phyloP scores from a whole-genome alignment of 164 flowering plant species.

The Aristolochia contorta region DNA sequence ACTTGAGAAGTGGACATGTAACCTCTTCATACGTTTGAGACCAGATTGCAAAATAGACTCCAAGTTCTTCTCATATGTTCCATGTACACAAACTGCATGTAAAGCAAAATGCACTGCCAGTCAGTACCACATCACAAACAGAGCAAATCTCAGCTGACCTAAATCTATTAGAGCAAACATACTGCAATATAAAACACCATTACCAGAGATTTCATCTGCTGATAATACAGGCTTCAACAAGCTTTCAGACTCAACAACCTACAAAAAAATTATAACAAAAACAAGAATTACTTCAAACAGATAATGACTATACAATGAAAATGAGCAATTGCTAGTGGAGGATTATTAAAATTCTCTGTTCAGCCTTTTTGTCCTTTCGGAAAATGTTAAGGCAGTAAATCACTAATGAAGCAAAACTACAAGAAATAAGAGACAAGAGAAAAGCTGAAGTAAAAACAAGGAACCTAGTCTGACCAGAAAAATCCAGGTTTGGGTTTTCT shows the following conservation, averaged over 20 bases:
- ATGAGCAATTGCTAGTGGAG: too few species aligned
- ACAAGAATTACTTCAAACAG: too few species aligned
- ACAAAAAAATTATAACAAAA: too few species aligned
- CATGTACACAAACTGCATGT: slow-evolving; percentile 83
- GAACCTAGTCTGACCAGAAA: too few species aligned
- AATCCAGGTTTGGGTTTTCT: too few species aligned
- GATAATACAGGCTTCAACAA: slow-evolving; percentile 70
- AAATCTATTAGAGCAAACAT: background rate
- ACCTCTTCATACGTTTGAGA: slow-evolving; percentile 77
- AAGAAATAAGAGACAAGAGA: too few species aligned
- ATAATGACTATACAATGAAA: too few species aligned
- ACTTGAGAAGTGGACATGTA: slow-evolving; percentile 87
- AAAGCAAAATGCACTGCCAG: background rate
- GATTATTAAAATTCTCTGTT: too few species aligned
- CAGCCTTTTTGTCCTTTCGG: too few species aligned
- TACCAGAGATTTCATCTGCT: slow-evolving; percentile 77
- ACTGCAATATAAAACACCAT: background rate
- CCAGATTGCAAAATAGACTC: slow-evolving; percentile 76
- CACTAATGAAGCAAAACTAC: too few species aligned
- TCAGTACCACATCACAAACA: background rate
- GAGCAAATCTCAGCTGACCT: background rate
- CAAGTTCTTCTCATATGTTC: slow-evolving; percentile 73
- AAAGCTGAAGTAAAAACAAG: too few species aligned
- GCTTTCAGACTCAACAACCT: slow-evolving; percentile 77
- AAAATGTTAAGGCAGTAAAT: too few species aligned